Evolutionary conservation across 257 asterid genomes (phyloP), one percentile per base, ranked within the genome.

Genomic region (Lantana camara): DNA sequence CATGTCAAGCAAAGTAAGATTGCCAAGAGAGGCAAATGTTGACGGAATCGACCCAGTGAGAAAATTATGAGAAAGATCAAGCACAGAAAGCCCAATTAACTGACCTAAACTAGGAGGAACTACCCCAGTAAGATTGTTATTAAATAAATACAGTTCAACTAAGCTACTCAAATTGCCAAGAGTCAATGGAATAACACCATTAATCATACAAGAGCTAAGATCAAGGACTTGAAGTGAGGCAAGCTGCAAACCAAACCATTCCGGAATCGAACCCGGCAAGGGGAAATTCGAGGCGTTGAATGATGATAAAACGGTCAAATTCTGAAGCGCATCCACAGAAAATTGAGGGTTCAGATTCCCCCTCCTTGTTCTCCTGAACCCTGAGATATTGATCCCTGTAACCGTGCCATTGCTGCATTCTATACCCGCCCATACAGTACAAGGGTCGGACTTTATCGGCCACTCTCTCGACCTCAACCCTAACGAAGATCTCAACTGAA

Each of bases 401-500:
- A 94, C 95, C 17, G 84, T 67, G 71, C 96, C 95, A 72, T 80
- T 83, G 42, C 30, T 60, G 79, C 99, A 94, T 50, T 63, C 73
- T 54, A 94, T 63, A 32, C 98, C 98, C 22, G 23, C 80, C 97
- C 97, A 94, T 29, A 60, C 21, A 20, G 66, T 27, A 48, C 99
- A 94, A 13, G 97, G 99, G 80, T 88, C 90, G 69, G 82, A 66
- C 74, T 83, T 88, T 66, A 84, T 68, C 7, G 96, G 98, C 99
- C 99, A 94, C 37, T 88, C 87, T 77, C 35, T 81, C 2, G 96
- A 83, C 74, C 96, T 81, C 70, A 94, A 58, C 79, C 99, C 99
- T 80, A 94, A 75, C 6, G 98, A 88, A 82, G 96, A 88, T 88
- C 99, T 94, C 77, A 94, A 73, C 77, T 76, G 83, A 67, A 94